A percentile compares a stretch with the other conserved stretches of the same genome.
These are phyloP conservation scores for Acanthamoeba royreba DNA, from an alignment of 208 protist genomes.

Conservation along the genomic window DNA sequence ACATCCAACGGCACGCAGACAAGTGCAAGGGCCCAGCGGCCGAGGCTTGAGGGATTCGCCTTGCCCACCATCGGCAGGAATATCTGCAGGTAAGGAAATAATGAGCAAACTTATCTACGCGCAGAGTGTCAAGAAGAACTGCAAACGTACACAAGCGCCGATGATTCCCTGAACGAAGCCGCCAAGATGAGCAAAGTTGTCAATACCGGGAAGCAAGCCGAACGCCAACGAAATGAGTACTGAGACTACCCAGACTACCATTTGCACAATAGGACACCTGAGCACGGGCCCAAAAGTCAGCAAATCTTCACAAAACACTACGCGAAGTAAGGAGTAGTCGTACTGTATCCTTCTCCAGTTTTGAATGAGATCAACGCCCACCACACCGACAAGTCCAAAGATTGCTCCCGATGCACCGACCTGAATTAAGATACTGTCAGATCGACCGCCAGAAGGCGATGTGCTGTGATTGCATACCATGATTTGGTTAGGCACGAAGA, in stretches of 20 bases:
- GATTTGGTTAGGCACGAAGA: slow-evolving; percentile 50
- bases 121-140: not conserved
- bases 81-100: not conserved
- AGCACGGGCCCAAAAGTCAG: too few species aligned
- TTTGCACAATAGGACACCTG: not conserved
- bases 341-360: not conserved
- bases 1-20: not conserved
- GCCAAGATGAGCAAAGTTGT: slow-evolving; percentile 56
- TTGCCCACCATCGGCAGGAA: not conserved
- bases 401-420: slow-evolving; percentile 25
- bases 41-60: not conserved
- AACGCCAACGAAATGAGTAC: slow-evolving; percentile 42
- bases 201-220: slow-evolving; percentile 36
- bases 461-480: not conserved
- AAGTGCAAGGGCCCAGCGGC: not conserved
- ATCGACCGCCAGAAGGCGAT: not conserved
- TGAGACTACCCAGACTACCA: slow-evolving; percentile 12
- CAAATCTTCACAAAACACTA: not conserved
- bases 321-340: not conserved
- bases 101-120: not conserved
- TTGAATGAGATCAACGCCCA: slow-evolving; percentile 31
- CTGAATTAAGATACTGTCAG: not conserved
- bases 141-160: not conserved
- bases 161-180: slow-evolving; percentile 48
- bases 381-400: slow-evolving; percentile 20